Evolutionary conservation across 1,139 yeast species (phyloP).

Genomic region (Yamadazyma diddensiae): DNA sequence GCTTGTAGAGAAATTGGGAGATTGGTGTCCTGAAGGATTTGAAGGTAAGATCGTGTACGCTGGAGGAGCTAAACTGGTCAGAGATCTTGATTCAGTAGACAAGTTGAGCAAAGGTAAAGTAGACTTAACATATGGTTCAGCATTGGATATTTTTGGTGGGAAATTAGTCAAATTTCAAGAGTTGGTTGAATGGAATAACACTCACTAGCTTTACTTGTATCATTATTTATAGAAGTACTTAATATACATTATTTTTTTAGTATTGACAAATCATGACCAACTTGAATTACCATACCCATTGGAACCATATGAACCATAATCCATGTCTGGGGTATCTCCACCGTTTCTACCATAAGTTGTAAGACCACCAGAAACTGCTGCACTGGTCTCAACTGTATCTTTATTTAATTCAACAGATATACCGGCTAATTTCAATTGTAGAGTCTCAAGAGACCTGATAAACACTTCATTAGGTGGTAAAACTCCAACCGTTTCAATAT

Average conservation of each 20-base stretch:
- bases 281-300: conserved; percentile 43
- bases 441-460: conserved; percentile 72
- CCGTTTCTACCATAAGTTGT: conserved; percentile 49
- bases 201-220: too few relatives aligned
- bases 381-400: conserved; percentile 50
- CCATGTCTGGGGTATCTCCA: conserved; percentile 38
- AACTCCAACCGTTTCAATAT: conserved; percentile 90
- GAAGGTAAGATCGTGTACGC: conserved; percentile 85
- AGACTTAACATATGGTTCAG: conserved; percentile 89
- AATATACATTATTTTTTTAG: conserved; percentile 2
- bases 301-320: conserved; percentile 43
- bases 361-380: conserved; percentile 43
- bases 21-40: conserved; percentile 65
- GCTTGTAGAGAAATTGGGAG: conserved; percentile 65
- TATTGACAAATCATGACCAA: conserved; percentile 16
- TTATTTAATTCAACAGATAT: conserved; percentile 78
- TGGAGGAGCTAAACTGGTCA: conserved; percentile 84
- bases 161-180: conserved; percentile 69
- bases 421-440: conserved; percentile 89
- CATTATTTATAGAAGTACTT: neutral
- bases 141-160: conserved; percentile 94
- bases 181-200: conserved; percentile 66
- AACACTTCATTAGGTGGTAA: conserved; percentile 89
- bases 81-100: conserved; percentile 66
- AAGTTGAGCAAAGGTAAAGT: conserved; percentile 73